phyloP scores from a whole-genome alignment of 2,329 filamentous ascomycete genomes.

The Calonectria hawksworthii region DNA sequence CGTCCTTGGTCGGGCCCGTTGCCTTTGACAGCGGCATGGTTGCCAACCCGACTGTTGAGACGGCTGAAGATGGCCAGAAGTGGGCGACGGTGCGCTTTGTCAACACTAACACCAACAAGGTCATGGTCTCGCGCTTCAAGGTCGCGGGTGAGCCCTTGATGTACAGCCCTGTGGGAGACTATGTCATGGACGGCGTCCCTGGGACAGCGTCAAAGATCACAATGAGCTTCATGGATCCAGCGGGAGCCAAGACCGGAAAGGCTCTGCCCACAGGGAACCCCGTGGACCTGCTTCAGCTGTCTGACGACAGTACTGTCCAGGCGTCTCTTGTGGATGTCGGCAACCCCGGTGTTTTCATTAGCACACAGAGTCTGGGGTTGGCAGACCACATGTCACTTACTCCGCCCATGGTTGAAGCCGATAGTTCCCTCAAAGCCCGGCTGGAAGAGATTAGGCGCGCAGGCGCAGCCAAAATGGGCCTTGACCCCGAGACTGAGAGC shows the following conservation, averaged over 20 bases:
- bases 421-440: constrained; percentile 57
- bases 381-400: constrained; percentile 64
- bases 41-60: constrained; percentile 27
- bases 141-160: constrained; percentile 56
- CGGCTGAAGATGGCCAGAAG: constrained; percentile 43
- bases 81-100: constrained; percentile 69
- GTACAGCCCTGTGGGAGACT: constrained; percentile 60
- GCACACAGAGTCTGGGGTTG: constrained; percentile 63
- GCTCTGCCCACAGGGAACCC: constrained; percentile 64
- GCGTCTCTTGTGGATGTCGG: constrained; percentile 74
- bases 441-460: constrained; percentile 70
- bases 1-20: constrained; percentile 72
- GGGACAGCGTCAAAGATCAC: constrained; percentile 70
- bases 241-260: constrained; percentile 73
- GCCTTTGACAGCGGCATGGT: constrained; percentile 51
- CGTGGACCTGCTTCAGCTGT: constrained; percentile 62
- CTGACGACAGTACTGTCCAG: constrained; percentile 52
- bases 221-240: constrained; percentile 73
- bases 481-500: constrained; percentile 61
- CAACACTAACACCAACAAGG: constrained; percentile 80
- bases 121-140: constrained; percentile 71
- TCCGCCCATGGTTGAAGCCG: constrained; percentile 66
- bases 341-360: constrained; percentile 75
- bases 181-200: constrained; percentile 74
- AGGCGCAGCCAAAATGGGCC: constrained; percentile 73